Percentiles rank a stretch among this genome's conserved stretches.
Evolutionary conservation across 2,329 filamentous ascomycete genomes (phyloP).

Genomic region (Fusarium coicis): DNA sequence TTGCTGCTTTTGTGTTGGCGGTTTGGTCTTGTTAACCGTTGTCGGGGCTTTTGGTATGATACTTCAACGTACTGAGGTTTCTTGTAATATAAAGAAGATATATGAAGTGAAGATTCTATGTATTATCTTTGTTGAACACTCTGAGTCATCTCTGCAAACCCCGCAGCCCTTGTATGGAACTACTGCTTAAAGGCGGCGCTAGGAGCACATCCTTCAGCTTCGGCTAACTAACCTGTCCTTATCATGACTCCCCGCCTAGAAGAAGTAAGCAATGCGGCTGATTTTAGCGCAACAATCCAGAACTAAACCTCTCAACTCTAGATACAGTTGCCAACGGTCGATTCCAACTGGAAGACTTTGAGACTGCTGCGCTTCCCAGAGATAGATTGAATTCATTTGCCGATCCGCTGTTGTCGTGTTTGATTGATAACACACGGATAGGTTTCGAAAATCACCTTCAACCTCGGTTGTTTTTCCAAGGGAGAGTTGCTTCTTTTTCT

Average conservation of each 20-base stretch:
- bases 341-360: neutral
- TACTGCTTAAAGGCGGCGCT: neutral
- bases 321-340: no score
- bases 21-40: no score
- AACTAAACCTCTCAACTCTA: neutral
- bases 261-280: neutral
- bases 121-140: accelerated
- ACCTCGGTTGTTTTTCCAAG: neutral
- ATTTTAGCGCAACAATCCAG: neutral
- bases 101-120: neutral
- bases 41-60: no score
- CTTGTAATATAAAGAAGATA: no score
- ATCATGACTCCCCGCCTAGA: neutral
- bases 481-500: neutral
- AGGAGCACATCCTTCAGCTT: neutral
- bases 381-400: no score
- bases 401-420: no score
- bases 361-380: neutral
- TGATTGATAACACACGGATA: accelerated
- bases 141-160: neutral
- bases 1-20: no score
- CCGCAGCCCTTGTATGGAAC: neutral
- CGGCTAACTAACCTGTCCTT: neutral
- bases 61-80: neutral
- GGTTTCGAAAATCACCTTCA: neutral